Evolutionary conservation across 768 basidiomycete species (phyloP).

Genomic region (Russula lepida): DNA sequence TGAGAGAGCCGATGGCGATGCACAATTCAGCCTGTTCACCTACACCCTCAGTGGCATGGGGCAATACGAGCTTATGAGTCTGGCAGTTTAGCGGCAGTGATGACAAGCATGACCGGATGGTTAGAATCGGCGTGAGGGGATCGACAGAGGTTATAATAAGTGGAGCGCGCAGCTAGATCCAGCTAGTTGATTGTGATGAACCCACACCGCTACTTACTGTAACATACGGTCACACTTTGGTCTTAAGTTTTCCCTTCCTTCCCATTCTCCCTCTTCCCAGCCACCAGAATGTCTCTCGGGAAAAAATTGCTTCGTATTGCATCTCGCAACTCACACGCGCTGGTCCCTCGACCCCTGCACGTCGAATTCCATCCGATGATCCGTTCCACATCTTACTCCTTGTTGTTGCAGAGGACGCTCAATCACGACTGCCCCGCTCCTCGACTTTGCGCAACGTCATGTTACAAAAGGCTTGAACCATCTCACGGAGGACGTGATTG

Average conservation of each 20-base stretch:
- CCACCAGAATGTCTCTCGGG: constrained; percentile 1
- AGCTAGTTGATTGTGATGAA: too few relatives aligned
- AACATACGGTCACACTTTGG: too few relatives aligned
- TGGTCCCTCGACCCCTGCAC: background rate
- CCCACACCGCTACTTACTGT: too few relatives aligned
- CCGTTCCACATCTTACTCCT: background rate
- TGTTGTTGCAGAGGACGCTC: background rate
- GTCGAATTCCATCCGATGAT: background rate
- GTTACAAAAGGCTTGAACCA: constrained; percentile 12
- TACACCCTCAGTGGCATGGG: too few relatives aligned
- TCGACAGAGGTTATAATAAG: too few relatives aligned
- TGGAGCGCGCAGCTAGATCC: too few relatives aligned
- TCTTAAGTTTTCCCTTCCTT: background rate
- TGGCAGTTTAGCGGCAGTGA: too few relatives aligned
- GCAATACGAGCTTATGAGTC: too few relatives aligned
- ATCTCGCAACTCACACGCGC: background rate
- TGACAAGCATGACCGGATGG: too few relatives aligned
- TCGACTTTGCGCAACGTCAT: constrained; percentile 15
- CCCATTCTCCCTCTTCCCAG: background rate
- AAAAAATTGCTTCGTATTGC: background rate
- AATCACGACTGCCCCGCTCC: constrained; percentile 8
- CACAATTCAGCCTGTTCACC: too few relatives aligned
- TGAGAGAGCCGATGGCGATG: too few relatives aligned
- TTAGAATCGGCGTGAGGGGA: too few relatives aligned
- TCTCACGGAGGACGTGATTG: constrained; percentile 16